Base-by-base conservation (phyloP, 805 yeast genomes). In the Kodamaea leandrae region DNA sequence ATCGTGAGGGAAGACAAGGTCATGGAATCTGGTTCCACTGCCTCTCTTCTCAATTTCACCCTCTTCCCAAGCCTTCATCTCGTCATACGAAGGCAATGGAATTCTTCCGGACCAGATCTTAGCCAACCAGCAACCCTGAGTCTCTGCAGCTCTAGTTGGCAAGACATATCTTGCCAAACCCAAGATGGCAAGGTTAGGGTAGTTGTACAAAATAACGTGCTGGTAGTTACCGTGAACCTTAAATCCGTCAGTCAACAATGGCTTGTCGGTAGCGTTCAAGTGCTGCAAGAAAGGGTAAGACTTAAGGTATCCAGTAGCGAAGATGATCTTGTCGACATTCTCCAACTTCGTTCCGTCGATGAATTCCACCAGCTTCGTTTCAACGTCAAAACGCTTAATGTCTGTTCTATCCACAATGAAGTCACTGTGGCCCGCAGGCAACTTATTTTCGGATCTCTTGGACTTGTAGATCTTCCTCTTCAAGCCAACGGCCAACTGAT, bases 1-100 rank as follows among this genome's bases (percentile, higher is more conserved):
- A 49, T 84, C 93, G 34, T 61, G 61, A 8, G 86, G 86, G 48
- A 58, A 70, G 12, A 62, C 64, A 56, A 83, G 54, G 43, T 71
- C 74, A 52, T 64, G 69, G 49, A 59, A 56, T 25, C 46, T 49
- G 6, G 47, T 37, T 7, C 49, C 52, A 13, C 29, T 23, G 1
- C 68, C 69, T 37, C 55, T 55, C 16, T 27, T 47, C 5, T 36
- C 48, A 5, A 55, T 34, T 41, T 73, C 68, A 17, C 46, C 44
- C 8, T 46, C 43, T 42, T 68, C 71, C 44, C 51, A 55, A 15
- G 49, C 32, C 4, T 52, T 25, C 74, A 72, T 72, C 17, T 59
- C 63, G 19, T 56, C 58, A 14, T 50, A 36, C 4, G 64, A 38
- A 1, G 80, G 80, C 34, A 74, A 56, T n/a, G 43, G 36, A 5